Evolutionary conservation across 352 stramenopile species (phyloP), one percentile per base, ranked within the genome.

Genomic region (Pythium dissotocum): DNA sequence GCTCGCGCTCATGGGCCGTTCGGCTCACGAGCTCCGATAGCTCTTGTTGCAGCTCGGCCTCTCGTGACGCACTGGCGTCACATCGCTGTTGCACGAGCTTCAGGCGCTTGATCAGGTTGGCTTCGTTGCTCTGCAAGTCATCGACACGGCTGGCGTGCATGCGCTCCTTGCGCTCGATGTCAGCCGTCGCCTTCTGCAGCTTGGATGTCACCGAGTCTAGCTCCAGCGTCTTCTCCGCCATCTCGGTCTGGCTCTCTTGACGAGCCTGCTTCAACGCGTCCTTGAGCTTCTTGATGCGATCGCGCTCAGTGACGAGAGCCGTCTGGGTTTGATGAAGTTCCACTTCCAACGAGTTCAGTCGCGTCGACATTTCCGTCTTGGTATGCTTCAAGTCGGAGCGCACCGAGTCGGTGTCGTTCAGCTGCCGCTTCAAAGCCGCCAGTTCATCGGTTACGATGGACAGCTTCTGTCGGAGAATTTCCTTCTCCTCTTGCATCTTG

Each of bases 1-100:
- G 71, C 8, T 84, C 69, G 69, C 82, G 71, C 77, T 78, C 65
- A 80, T 85, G 58, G 77, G 73, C 70, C 73, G 80, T 53, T 82
- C 82, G 52, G 38, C n/a, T 52, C 8, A 71, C 33, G 26, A 76
- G 32, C 26, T 70, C 64, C 1, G 55, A 51, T 36, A 93, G 54
- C 48, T 87, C 80, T n/a, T 73, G 76, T 58, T 90, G 81, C 13
- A 93, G 62, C 44, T 90, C 80, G 21, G 69, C 64, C 13, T 85
- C 65, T 21, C 70, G 53, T 18, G 54, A 69, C 6, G 65, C 54
- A 48, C 21, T 62, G 32, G 64, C 54, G 61, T 76, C 70, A 24
- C 59, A 72, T 13, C 65, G 59, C 30, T 76, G 63, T 21, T 76
- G 70, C 0, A 72, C 52, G 10, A 66, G 48, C 57, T 76, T 76